Evolutionary conservation across 768 basidiomycete genomes (phyloP), one percentile per base, ranked within the genome.

Genomic region (Termitomyces sp.): DNA sequence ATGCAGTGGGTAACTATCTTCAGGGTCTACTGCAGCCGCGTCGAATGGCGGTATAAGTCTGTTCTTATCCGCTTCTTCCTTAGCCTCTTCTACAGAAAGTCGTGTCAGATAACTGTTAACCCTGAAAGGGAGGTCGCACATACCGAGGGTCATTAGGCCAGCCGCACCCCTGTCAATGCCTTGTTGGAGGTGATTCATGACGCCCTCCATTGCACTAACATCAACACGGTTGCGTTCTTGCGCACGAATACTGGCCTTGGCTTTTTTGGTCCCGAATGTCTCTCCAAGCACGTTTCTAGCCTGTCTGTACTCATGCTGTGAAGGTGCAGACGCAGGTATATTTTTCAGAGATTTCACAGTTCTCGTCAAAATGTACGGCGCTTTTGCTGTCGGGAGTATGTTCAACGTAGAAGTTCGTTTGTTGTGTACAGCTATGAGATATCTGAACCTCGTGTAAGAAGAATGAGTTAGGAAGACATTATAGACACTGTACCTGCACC

Each of bases 191-290:
- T 90, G 86, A 56, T 80, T 82, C 63, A 86, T 86, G 36, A 92
- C 92, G 9, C 84, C 83, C 68, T 90, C 82, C 90, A 97, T 95
- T 2, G 93, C 92, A 57, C 79, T 76, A 20, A 90, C 84, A 73
- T 97, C 94, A 37, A 99, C 86, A 69, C 86, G 86, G 73, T 95
- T 96, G 61, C 96, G 82, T 71, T 95, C 94, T 53, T 81, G 82
- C 4, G 93, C 89, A 53, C 83, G 83, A 66, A 98, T 94, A 29
- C 84, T 86, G 10, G 84, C 83, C 70, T 92, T 89, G 46, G 94
- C 92, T 69, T 97, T 98, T 74, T 94, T 92, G 26, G 94, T 96
- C 22, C 96, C 96, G 62, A 99, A 99, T 1, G 90, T 84, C 69
- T 94, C 88, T 32, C 96, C 94, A 1, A 99, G 82, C n/a, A 83